These are phyloP conservation scores for Cladophialophora carrionii DNA, from an alignment of 2,329 filamentous ascomycete species.

Conservation along the genomic window DNA sequence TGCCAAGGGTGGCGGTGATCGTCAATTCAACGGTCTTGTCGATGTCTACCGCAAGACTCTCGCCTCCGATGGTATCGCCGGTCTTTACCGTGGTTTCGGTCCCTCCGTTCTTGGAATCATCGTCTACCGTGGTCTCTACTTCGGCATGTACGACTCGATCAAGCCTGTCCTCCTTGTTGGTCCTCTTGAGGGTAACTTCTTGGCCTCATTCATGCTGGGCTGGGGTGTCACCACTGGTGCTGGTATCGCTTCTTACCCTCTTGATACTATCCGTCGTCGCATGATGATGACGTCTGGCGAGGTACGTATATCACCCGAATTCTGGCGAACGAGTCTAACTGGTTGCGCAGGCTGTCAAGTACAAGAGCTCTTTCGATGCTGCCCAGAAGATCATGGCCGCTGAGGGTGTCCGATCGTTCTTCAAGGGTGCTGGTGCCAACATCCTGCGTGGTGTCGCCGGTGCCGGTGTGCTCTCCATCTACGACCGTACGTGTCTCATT, in stretches of 20 bases:
- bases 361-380: conserved; percentile 94
- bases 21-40: conserved; percentile 99
- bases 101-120: conserved; percentile 98
- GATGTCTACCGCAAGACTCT: conserved; percentile 99
- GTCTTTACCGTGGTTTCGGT: conserved; percentile 99
- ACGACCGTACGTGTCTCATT: conserved; percentile 68
- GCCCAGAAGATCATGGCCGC: conserved; percentile 92
- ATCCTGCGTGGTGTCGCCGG: conserved; percentile 99
- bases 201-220: conserved; percentile 97
- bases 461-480: conserved; percentile 99
- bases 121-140: conserved; percentile 99
- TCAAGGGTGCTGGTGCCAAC: conserved; percentile 99
- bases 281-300: conserved; percentile 99
- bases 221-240: conserved; percentile 99
- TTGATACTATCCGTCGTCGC: conserved; percentile 99
- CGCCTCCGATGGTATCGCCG: conserved; percentile 95
- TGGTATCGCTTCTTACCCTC: conserved; percentile 99
- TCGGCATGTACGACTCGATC: conserved; percentile 99
- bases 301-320: conserved; percentile 49
- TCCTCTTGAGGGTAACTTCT: conserved; percentile 94
- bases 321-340: conserved; percentile 10
- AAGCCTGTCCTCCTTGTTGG: conserved; percentile 97
- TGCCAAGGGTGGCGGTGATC: conserved; percentile 87
- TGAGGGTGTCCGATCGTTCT: conserved; percentile 98
- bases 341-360: conserved; percentile 88